These are phyloP conservation scores for Xylaria cubensis DNA, from an alignment of 495 filamentous ascomycete genomes.

Conservation along the genomic window DNA sequence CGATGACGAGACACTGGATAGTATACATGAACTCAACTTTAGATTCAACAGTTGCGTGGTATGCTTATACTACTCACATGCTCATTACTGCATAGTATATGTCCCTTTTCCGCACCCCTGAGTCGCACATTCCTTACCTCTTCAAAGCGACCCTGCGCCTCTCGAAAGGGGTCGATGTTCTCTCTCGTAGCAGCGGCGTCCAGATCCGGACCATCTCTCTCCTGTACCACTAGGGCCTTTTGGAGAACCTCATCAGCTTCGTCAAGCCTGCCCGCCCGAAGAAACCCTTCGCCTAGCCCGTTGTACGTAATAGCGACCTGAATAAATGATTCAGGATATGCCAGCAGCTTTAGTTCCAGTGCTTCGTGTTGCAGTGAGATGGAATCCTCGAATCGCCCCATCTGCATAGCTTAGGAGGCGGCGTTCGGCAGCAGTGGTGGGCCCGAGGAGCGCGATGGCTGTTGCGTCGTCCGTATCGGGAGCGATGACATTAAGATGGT, in stretches of 20 bases:
- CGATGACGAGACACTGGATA: background rate
- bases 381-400: background rate
- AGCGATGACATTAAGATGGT: background rate
- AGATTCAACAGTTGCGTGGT: background rate
- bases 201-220: background rate
- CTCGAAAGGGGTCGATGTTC: background rate
- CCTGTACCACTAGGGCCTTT: background rate
- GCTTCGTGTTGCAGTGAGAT: background rate
- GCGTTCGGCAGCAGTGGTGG: background rate
- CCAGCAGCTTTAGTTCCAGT: background rate
- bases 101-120: background rate
- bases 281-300: background rate
- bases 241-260: background rate
- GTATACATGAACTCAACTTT: background rate
- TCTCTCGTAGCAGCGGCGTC: conserved; percentile 9
- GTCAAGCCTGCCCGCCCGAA: background rate
- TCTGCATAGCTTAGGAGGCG: background rate
- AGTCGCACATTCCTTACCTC: background rate
- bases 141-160: conserved; percentile 1
- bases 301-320: background rate
- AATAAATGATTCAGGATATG: background rate
- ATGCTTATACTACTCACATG: background rate
- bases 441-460: background rate
- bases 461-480: background rate
- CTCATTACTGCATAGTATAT: conserved; percentile 11